phyloP scores from a whole-genome alignment of 495 filamentous ascomycete species.

The Neurospora sp. region DNA sequence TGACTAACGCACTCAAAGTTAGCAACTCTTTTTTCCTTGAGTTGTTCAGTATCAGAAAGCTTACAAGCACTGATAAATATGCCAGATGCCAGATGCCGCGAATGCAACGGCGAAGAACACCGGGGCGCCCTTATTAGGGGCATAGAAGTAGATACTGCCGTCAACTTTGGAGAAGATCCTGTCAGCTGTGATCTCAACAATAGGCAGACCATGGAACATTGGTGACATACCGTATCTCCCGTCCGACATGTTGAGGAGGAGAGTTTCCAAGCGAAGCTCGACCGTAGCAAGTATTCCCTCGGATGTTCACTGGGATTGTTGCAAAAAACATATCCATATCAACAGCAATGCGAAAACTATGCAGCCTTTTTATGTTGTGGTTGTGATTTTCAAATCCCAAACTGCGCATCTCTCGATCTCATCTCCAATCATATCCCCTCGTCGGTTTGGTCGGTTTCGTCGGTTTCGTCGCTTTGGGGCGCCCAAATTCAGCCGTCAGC shows the following conservation, averaged over 20 bases:
- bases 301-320: neutral
- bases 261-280: neutral
- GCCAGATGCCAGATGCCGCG: slow-evolving; percentile 43
- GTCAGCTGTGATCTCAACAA: neutral
- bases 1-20: slow-evolving; percentile 37
- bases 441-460: neutral
- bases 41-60: neutral
- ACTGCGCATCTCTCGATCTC: neutral
- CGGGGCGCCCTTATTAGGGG: slow-evolving; percentile 62
- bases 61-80: slow-evolving; percentile 56
- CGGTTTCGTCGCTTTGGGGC: neutral
- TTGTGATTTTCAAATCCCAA: neutral
- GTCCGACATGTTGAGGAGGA: neutral
- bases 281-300: neutral
- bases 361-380: neutral
- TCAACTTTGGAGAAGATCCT: slow-evolving; percentile 18
- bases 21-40: neutral
- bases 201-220: neutral
- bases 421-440: neutral
- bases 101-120: slow-evolving; percentile 60
- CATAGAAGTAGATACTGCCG: slow-evolving; percentile 58
- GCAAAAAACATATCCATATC: neutral
- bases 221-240: slow-evolving; percentile 2
- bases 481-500: neutral
- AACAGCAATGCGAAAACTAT: neutral